phyloP scores from a whole-genome alignment of 78 protist species.

The Dictyostelium intermedium region DNA sequence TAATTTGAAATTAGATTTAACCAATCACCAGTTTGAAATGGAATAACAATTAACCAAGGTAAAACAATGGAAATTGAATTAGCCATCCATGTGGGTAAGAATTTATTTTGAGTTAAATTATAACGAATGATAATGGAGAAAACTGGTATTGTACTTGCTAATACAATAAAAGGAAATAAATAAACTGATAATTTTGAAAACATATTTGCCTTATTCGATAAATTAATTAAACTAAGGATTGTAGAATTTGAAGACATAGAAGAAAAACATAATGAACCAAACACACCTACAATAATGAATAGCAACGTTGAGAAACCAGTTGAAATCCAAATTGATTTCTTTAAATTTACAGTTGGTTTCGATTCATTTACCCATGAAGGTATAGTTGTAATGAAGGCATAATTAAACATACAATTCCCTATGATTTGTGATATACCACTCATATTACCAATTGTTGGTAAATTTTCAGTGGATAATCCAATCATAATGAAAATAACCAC shows the following conservation, averaged over 20 bases:
- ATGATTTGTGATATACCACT: conserved; percentile 42
- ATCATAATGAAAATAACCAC: conserved; percentile 6
- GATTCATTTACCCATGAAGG: conserved; percentile 83
- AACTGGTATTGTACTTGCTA: conserved; percentile 65
- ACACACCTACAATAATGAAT: conserved; percentile 29
- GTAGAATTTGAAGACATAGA: conserved; percentile 24
- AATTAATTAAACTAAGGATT: conserved; percentile 25
- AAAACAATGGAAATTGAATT: conserved; percentile 16
- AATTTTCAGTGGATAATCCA: conserved; percentile 14
- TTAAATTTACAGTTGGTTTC: conserved; percentile 42
- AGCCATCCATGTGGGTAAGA: neutral
- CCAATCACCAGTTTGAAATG: conserved; percentile 71
- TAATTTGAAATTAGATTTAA: conserved; percentile 36
- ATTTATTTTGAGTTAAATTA: conserved; percentile 40
- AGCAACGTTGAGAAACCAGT: conserved; percentile 2
- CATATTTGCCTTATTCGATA: conserved; percentile 5
- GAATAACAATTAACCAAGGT: conserved; percentile 66
- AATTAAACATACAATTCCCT: conserved; percentile 75
- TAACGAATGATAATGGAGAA: conserved; percentile 77
- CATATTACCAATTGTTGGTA: conserved; percentile 20
- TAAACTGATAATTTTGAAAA: conserved; percentile 54
- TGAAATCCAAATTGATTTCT: conserved; percentile 11
- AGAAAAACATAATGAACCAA: conserved; percentile 33
- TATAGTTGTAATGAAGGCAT: conserved; percentile 67
- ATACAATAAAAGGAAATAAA: conserved; percentile 63